Percentiles rank a stretch among this genome's conserved stretches.
Conservation (phyloP, 176 grass and related monocot genomes). For the Aegilops longissima region DNA sequence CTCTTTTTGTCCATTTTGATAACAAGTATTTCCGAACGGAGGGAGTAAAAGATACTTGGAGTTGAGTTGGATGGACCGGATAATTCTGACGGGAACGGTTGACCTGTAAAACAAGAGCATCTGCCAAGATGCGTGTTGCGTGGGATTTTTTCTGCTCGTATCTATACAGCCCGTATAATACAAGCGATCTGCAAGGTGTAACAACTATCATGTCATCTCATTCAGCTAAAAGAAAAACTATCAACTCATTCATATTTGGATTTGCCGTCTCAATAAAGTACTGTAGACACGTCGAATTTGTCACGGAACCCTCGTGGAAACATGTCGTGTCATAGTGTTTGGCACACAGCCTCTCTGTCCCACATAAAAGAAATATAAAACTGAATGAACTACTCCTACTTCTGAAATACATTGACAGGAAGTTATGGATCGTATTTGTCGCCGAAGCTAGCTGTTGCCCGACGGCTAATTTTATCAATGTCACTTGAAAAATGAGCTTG, state of each 20-base stretch:
- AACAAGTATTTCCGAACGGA: too few relatives aligned
- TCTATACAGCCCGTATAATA: not conserved
- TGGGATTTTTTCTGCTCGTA: not conserved
- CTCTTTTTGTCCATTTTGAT: too few relatives aligned
- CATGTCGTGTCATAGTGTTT: not conserved
- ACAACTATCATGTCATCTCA: not conserved
- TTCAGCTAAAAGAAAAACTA: not conserved
- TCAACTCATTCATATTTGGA: not conserved
- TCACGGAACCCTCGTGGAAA: not conserved
- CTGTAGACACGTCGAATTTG: not conserved
- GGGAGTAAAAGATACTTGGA: too few relatives aligned
- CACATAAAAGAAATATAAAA: too few relatives aligned
- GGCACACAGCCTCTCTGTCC: not conserved
- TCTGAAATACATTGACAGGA: too few relatives aligned
- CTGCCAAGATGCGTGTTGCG: too few relatives aligned
- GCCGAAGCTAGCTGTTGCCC: not conserved
- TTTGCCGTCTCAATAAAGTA: conserved; percentile 2
- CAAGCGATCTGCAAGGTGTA: not conserved
- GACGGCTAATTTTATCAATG: not conserved
- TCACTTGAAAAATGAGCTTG: not conserved
- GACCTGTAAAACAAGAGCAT: not conserved
- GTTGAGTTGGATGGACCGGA: not conserved
- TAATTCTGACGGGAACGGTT: conserved; percentile 19
- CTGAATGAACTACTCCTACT: not conserved
- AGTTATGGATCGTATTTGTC: not conserved